A percentile compares a stretch with the other conserved stretches of the same genome.
Conservation (phyloP, 176 grass and related monocot species). For the Coix lacrymajobi region DNA sequence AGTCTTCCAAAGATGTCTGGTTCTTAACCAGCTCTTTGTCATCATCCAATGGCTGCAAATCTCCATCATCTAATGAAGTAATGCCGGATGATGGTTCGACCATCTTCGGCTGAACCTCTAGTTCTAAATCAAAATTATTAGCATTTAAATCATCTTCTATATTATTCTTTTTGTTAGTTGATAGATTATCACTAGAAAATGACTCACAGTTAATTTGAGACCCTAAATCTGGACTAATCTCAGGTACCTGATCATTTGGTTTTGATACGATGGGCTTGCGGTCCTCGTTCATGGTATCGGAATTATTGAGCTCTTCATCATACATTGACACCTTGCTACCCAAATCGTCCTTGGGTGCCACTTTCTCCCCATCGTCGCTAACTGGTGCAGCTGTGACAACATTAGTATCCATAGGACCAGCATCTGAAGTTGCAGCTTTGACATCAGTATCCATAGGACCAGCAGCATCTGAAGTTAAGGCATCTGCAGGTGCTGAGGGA, state of each 20-base stretch:
- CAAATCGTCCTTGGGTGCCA: constrained; percentile 30
- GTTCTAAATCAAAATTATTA: too few relatives aligned
- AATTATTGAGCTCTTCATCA: constrained; percentile 33
- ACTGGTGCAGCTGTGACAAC: constrained; percentile 13
- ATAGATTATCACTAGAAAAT: constrained; percentile 84
- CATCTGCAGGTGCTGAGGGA: constrained; percentile 2
- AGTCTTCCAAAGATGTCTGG: constrained; percentile 64
- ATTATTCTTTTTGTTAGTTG: constrained; percentile 81
- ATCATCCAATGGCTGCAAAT: constrained; percentile 69
- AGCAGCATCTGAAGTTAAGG: constrained; percentile 24
- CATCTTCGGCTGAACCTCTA: constrained; percentile 92
- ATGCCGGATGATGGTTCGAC: constrained; percentile 69
- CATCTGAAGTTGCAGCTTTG: constrained; percentile 22
- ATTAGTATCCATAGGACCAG: constrained; percentile 33
- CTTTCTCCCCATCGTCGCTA: constrained; percentile 18
- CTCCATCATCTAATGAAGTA: constrained; percentile 67
- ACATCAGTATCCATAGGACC: constrained; percentile 21
- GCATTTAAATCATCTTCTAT: constrained; percentile 95
- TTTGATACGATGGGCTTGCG: constrained; percentile 35
- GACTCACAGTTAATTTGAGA: constrained; percentile 85
- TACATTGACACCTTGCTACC: background rate
- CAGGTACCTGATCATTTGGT: constrained; percentile 83
- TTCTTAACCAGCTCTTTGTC: too few relatives aligned
- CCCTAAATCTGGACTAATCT: constrained; percentile 79
- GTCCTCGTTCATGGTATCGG: too few relatives aligned